Percentiles rank a stretch among this genome's conserved stretches.
These are phyloP conservation scores for Flaveria bidentis DNA, from an alignment of 129 eudicot species.

Conservation along the genomic window DNA sequence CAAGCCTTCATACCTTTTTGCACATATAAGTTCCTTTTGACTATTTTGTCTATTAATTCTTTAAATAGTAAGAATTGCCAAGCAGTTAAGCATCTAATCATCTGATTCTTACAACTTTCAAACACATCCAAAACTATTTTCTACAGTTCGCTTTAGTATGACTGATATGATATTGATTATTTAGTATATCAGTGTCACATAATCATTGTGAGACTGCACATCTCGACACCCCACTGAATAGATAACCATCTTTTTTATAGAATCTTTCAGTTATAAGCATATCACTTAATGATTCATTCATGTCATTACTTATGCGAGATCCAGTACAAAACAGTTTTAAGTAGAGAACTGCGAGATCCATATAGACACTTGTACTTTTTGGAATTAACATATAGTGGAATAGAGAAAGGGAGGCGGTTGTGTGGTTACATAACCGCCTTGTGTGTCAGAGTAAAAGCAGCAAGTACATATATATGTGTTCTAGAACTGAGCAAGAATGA, in stretches of 20 bases:
- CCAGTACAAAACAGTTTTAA: not conserved
- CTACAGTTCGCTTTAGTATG: not conserved
- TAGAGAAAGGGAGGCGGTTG: not conserved
- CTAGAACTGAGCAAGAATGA: not conserved
- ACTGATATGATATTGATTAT: not conserved
- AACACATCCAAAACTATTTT: not conserved
- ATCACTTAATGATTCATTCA: not conserved
- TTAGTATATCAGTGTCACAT: not conserved
- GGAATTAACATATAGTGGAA: not conserved
- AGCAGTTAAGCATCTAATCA: not conserved
- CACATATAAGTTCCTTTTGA: not conserved
- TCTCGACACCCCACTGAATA: not conserved
- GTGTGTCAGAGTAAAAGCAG: not conserved
- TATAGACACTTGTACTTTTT: not conserved
- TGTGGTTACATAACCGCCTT: not conserved
- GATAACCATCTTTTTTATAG: not conserved
- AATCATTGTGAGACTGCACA: not conserved
- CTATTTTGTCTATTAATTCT: not conserved
- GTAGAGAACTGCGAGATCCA: not conserved
- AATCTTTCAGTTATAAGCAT: not conserved
- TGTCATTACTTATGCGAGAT: not conserved
- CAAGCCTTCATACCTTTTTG: not conserved
- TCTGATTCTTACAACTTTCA: not conserved
- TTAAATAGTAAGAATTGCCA: not conserved
- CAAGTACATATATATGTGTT: not conserved